Percentiles rank a stretch among this genome's conserved stretches.
Conservation (phyloP, 2,329 filamentous ascomycete species). For the Chlorencoelia australis region DNA sequence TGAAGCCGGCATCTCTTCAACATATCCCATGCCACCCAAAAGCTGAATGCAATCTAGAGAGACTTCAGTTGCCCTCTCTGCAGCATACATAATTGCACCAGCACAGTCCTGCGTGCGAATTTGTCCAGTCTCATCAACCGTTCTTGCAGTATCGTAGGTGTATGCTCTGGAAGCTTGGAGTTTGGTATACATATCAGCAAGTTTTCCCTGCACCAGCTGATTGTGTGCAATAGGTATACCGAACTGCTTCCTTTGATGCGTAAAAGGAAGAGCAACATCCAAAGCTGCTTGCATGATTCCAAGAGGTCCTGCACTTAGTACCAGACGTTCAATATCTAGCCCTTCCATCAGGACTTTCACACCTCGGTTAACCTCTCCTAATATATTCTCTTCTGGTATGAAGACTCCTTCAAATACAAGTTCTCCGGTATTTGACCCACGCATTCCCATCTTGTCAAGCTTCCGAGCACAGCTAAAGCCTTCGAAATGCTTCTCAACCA, state of each 20-base stretch:
- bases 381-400: slow-evolving; percentile 70
- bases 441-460: slow-evolving; percentile 97
- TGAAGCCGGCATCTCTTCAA: slow-evolving; percentile 89
- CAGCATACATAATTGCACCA: slow-evolving; percentile 85
- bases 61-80: slow-evolving; percentile 80
- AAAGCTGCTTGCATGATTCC: slow-evolving; percentile 91
- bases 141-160: slow-evolving; percentile 72
- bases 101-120: slow-evolving; percentile 89
- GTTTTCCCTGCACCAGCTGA: slow-evolving; percentile 83
- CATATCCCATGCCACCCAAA: slow-evolving; percentile 89
- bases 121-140: slow-evolving; percentile 64
- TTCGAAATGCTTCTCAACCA: slow-evolving; percentile 58
- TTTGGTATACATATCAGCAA: slow-evolving; percentile 97
- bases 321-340: slow-evolving; percentile 84
- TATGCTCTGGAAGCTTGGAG: slow-evolving; percentile 75
- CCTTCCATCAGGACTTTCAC: slow-evolving; percentile 94
- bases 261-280: slow-evolving; percentile 79
- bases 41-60: slow-evolving; percentile 84
- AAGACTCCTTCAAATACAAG: slow-evolving; percentile 86
- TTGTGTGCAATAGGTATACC: slow-evolving; percentile 78
- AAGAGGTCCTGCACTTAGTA: slow-evolving; percentile 81
- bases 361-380: slow-evolving; percentile 72
- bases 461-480: slow-evolving; percentile 86
- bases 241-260: slow-evolving; percentile 85
- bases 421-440: slow-evolving; percentile 92